Percentiles rank a stretch among this genome's conserved stretches.
Conservation (phyloP, 2,329 filamentous ascomycete species). For the Trichoderma afroharzianum region DNA sequence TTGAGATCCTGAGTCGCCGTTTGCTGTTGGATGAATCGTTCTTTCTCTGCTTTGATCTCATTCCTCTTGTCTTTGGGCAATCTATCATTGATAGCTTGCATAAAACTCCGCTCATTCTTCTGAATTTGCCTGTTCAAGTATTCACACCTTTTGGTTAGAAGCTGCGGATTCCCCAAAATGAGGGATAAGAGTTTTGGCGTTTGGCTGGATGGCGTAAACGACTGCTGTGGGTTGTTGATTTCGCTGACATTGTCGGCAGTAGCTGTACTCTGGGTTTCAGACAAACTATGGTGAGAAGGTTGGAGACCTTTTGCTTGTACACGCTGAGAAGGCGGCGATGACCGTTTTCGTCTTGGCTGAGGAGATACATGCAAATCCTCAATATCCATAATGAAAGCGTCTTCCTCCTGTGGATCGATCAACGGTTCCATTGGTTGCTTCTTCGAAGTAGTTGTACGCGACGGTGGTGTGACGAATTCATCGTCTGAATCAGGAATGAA, state of each 20-base stretch:
- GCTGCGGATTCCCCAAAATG: slow-evolving; percentile 29
- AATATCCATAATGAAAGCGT: slow-evolving; percentile 13
- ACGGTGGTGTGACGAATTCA: slow-evolving; percentile 42
- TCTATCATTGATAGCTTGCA: slow-evolving; percentile 44
- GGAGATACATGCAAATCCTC: slow-evolving; percentile 6
- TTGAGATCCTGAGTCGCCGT: slow-evolving; percentile 41
- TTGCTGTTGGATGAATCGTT: slow-evolving; percentile 44
- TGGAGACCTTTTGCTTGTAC: background rate
- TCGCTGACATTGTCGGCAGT: slow-evolving; percentile 1
- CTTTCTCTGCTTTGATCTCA: slow-evolving; percentile 49
- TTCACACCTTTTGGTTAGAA: slow-evolving; percentile 36
- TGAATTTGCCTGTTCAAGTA: slow-evolving; percentile 41
- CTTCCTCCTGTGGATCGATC: slow-evolving; percentile 12
- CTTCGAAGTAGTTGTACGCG: slow-evolving; percentile 21
- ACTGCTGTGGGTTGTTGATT: background rate
- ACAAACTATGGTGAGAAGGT: background rate
- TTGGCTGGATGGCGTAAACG: slow-evolving; percentile 22
- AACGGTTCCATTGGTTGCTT: slow-evolving; percentile 4
- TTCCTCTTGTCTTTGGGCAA: slow-evolving; percentile 44
- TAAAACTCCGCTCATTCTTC: slow-evolving; percentile 47
- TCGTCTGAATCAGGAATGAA: slow-evolving; percentile 57
- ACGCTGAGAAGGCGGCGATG: background rate
- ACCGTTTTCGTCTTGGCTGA: background rate
- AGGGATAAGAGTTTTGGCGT: slow-evolving; percentile 28
- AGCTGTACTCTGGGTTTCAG: slow-evolving; percentile 7